These are phyloP conservation scores for Fusarium nurragi DNA, from an alignment of 2,329 filamentous ascomycete genomes.

Conservation along the genomic window DNA sequence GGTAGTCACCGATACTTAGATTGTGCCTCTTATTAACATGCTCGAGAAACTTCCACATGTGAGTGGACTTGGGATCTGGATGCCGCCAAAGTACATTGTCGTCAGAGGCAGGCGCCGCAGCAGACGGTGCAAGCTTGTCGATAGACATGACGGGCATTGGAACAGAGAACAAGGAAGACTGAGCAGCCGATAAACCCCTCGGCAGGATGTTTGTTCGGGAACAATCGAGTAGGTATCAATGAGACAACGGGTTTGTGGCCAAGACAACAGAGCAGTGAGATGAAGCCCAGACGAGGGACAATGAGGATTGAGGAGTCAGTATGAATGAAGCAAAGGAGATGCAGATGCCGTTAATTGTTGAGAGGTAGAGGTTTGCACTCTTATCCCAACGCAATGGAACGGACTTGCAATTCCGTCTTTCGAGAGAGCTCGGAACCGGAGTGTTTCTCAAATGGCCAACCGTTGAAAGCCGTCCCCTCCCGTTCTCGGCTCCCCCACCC, in stretches of 20 bases:
- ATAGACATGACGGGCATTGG: constrained; percentile 43
- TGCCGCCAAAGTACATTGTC: constrained; percentile 75
- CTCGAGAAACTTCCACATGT: constrained; percentile 77
- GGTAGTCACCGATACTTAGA: constrained; percentile 71
- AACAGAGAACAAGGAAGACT: background rate
- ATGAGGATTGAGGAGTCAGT: background rate
- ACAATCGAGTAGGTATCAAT: constrained; percentile 16
- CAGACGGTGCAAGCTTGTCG: constrained; percentile 36
- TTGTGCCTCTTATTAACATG: constrained; percentile 73
- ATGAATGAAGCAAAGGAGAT: constrained; percentile 6
- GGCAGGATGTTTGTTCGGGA: constrained; percentile 7
- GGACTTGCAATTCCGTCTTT: constrained; percentile 28
- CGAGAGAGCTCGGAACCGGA: constrained; percentile 26
- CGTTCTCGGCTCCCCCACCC: constrained; percentile 36
- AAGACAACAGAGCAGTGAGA: background rate
- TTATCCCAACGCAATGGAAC: constrained; percentile 5
- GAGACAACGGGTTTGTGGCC: background rate
- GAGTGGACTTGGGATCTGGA: constrained; percentile 70
- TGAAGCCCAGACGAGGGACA: background rate
- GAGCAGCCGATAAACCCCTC: background rate
- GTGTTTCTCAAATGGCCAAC: constrained; percentile 19
- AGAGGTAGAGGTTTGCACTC: constrained; percentile 17
- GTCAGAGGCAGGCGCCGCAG: constrained; percentile 25
- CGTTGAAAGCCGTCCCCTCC: constrained; percentile 43
- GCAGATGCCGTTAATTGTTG: constrained; percentile 7